phyloP scores from a whole-genome alignment of 257 asterid genomes.

The Petunia secreta region DNA sequence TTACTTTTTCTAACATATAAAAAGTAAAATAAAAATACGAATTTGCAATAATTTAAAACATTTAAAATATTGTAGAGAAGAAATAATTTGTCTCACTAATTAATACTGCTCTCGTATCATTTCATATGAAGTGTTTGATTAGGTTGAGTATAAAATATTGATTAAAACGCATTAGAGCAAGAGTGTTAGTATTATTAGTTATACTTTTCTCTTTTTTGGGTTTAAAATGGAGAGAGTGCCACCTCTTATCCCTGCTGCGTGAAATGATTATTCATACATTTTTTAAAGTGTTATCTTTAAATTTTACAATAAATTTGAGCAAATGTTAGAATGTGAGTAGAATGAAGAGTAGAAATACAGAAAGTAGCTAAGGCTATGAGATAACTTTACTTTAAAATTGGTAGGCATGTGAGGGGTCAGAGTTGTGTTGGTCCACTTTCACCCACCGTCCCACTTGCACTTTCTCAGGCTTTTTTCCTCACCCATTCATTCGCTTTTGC shows the following conservation, averaged over 20 bases:
- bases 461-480: conserved; percentile 44
- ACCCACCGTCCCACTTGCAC: conserved; percentile 35
- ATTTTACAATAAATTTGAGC: conserved; percentile 16
- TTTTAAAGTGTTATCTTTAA: background rate
- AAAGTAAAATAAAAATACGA: no score
- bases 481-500: conserved; percentile 37
- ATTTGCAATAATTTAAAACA: no score
- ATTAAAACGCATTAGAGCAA: no score
- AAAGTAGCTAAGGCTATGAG: background rate
- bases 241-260: background rate
- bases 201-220: no score
- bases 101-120: no score
- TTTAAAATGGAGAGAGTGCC: background rate
- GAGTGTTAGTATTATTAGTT: no score
- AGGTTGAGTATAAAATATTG: no score
- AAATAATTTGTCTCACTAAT: no score
- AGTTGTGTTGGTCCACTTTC: conserved; percentile 38
- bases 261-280: background rate
- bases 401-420: conserved; percentile 64
- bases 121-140: no score
- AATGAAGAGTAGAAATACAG: background rate
- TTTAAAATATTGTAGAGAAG: no score
- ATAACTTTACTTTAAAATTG: no score
- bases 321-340: background rate
- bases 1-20: no score